Percentiles rank a stretch among this genome's conserved stretches.
These are phyloP conservation scores for Nymphaea colorata DNA, from an alignment of 164 flowering plant species.

Conservation along the genomic window DNA sequence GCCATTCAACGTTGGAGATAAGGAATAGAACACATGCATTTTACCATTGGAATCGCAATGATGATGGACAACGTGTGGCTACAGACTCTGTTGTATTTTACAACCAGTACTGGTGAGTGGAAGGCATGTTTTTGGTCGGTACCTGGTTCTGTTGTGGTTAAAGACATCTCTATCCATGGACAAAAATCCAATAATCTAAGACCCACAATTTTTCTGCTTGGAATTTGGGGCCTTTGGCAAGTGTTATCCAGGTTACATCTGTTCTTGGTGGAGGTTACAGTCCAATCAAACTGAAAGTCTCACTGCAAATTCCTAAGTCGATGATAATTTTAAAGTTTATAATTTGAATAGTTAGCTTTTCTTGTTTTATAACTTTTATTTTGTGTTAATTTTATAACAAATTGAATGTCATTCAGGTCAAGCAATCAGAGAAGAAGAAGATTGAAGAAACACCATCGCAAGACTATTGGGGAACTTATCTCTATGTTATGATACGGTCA, in stretches of 20 bases:
- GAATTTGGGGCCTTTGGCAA: background rate
- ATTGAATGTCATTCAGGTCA: background rate
- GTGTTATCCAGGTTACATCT: background rate
- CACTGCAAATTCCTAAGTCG: background rate
- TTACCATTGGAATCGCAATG: no score
- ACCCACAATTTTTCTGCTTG: background rate
- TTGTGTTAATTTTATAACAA: no score
- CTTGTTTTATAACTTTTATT: no score
- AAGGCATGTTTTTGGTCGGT: background rate
- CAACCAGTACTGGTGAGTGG: conserved; percentile 1
- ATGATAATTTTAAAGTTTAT: background rate
- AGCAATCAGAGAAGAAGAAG: background rate
- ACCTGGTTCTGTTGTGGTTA: background rate
- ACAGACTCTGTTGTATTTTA: conserved; percentile 21
- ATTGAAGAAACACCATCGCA: background rate
- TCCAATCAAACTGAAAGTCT: background rate
- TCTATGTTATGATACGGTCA: background rate
- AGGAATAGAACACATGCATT: conserved; percentile 88
- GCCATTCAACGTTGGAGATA: conserved; percentile 67
- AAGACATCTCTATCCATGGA: background rate
- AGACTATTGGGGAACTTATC: background rate
- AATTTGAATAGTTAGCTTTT: no score
- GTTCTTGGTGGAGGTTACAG: background rate
- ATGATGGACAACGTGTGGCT: conserved; percentile 41
- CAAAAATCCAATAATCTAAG: no score